Percentiles rank a stretch among this genome's conserved stretches.
Evolutionary conservation across 768 basidiomycete genomes (phyloP).

Genomic region (Hypholoma fasciculare): DNA sequence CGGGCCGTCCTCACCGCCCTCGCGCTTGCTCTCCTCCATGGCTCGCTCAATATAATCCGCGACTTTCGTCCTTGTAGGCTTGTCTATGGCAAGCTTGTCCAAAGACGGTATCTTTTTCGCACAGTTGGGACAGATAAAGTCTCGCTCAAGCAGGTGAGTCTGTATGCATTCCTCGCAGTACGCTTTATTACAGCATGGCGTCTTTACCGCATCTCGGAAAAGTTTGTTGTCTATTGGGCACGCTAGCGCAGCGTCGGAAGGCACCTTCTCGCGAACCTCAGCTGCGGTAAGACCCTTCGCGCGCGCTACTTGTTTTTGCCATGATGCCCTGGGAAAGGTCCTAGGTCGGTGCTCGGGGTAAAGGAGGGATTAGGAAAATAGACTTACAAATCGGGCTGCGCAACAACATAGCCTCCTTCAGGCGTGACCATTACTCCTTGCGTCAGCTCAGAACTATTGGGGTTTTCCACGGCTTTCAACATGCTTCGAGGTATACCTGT

Average conservation of each 20-base stretch:
- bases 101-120: slow-evolving; percentile 84
- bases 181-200: slow-evolving; percentile 87
- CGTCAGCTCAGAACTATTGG: slow-evolving; percentile 63
- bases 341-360: not conserved
- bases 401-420: slow-evolving; percentile 96
- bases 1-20: slow-evolving; percentile 46
- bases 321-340: slow-evolving; percentile 67
- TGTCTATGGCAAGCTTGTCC: slow-evolving; percentile 84
- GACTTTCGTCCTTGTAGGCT: slow-evolving; percentile 75
- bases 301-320: slow-evolving; percentile 89
- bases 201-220: slow-evolving; percentile 92
- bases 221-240: slow-evolving; percentile 94
- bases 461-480: slow-evolving; percentile 93
- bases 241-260: slow-evolving; percentile 74
- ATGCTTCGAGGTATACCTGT: slow-evolving; percentile 98
- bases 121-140: slow-evolving; percentile 93
- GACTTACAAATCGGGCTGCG: slow-evolving; percentile 92
- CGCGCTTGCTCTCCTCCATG: slow-evolving; percentile 76
- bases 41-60: slow-evolving; percentile 79
- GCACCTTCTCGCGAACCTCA: slow-evolving; percentile 86
- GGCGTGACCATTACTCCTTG: slow-evolving; percentile 98
- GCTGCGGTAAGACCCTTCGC: slow-evolving; percentile 81
- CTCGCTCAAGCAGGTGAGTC: slow-evolving; percentile 89
- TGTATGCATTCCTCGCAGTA: slow-evolving; percentile 99
- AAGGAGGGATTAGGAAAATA: not conserved